Base-by-base conservation (phyloP, 2,329 filamentous ascomycete genomes). In the Cercospora citrullina region DNA sequence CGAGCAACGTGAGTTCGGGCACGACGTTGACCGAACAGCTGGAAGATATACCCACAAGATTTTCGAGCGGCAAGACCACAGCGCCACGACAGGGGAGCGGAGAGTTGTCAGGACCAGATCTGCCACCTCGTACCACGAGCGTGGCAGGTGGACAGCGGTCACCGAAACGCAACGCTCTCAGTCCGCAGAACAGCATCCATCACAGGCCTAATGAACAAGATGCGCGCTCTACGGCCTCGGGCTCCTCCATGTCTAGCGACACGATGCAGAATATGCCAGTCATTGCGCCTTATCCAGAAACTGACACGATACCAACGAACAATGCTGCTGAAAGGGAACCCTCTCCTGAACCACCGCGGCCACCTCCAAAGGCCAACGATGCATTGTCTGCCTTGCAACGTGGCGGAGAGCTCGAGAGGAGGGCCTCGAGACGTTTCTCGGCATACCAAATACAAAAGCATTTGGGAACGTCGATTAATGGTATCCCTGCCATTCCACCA, bases 391-490 rank as follows among this genome's bases (percentile, higher is more conserved):
- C 94, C 61, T 81, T 99, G 72, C 95, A 98, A 80, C 89, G 93
- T 79, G 94, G 94, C 36, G 94, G 94, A 21, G 94, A 97, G 72
- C 83, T 99, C 60, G 95, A 99, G 80, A 88, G 95, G 77, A 87
- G 95, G 77, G 95, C 95, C 0, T 99, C 95, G 14, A 87, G 94
- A 73, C 86, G 95, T 75, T 99, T 98, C 78, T 98, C 95, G 1
- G 91, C 93, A 63, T 99, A 98, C 78, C 95, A 99, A 77, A 96
- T 99, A 73, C 92, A 93, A 57, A 98, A 97, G 77, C 93, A 97
- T 75, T 84, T 98, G 1, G 94, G 94, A 10, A 87, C 89, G 16
- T 90, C 90, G 45, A 87, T 91, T 16, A 93, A 90, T 79, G 93
- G 92, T 21, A 90, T 98, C 16, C 93, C 94, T 6, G 91, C 96